A percentile compares a stretch with the other conserved stretches of the same genome.
These are phyloP conservation scores for Saccharomyces pastorianus DNA, from an alignment of 1,139 yeast species.

Conservation along the genomic window DNA sequence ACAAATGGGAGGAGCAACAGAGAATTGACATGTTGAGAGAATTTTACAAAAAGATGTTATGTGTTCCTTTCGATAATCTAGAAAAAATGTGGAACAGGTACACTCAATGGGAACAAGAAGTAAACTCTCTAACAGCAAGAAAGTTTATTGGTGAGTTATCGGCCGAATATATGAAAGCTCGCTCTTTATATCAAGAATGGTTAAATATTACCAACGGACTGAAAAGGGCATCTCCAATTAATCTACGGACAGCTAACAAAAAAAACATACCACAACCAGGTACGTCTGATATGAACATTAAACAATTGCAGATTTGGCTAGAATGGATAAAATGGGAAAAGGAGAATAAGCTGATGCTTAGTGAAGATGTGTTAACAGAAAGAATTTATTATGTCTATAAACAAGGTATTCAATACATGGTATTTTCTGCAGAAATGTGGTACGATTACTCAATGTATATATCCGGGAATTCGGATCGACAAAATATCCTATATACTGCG, in stretches of 20 bases:
- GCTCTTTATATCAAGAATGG: slow-evolving; percentile 73
- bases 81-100: slow-evolving; percentile 78
- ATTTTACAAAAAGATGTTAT: slow-evolving; percentile 60
- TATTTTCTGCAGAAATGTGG: slow-evolving; percentile 83
- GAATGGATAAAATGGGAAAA: slow-evolving; percentile 77
- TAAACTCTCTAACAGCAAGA: slow-evolving; percentile 70
- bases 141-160: slow-evolving; percentile 79
- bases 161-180: slow-evolving; percentile 81
- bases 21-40: slow-evolving; percentile 70
- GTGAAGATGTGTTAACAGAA: slow-evolving; percentile 41
- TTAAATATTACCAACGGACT: slow-evolving; percentile 45
- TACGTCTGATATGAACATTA: slow-evolving; percentile 28
- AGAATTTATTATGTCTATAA: slow-evolving; percentile 69
- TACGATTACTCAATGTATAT: slow-evolving; percentile 46
- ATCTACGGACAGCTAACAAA: slow-evolving; percentile 30
- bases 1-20: slow-evolving; percentile 83
- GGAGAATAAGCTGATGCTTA: slow-evolving; percentile 56
- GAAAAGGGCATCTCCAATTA: slow-evolving; percentile 31
- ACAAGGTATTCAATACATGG: slow-evolving; percentile 59
- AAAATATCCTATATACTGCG: slow-evolving; percentile 47
- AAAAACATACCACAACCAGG: slow-evolving; percentile 35
- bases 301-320: slow-evolving; percentile 51
- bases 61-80: slow-evolving; percentile 63
- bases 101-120: slow-evolving; percentile 73
- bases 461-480: slow-evolving; percentile 31